These are phyloP conservation scores for Incumbomyces delicatus DNA, from an alignment of 2,329 filamentous ascomycete genomes.

Conservation along the genomic window DNA sequence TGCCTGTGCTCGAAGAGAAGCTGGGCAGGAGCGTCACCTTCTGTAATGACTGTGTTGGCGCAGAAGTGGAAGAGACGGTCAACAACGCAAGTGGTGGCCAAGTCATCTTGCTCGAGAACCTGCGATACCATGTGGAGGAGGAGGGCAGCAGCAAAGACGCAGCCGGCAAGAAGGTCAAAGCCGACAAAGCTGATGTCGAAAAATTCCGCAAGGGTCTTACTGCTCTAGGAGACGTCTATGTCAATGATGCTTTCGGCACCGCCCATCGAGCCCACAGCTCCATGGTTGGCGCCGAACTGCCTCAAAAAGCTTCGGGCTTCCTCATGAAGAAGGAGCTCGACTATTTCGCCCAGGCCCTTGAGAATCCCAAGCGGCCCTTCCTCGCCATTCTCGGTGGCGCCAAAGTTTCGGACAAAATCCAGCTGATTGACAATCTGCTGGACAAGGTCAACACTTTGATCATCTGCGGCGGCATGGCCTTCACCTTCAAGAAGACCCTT, in stretches of 20 bases:
- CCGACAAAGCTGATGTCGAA: constrained; percentile 83
- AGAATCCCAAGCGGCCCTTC: constrained; percentile 89
- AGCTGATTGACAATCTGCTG: constrained; percentile 97
- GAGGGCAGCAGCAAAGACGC: constrained; percentile 92
- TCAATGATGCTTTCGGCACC: constrained; percentile 98
- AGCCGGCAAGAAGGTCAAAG: constrained; percentile 95
- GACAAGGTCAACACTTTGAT: constrained; percentile 96
- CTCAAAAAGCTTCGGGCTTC: constrained; percentile 95
- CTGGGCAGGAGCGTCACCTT: constrained; percentile 77
- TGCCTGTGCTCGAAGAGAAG: constrained; percentile 83
- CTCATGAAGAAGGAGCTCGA: constrained; percentile 99
- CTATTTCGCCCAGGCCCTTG: constrained; percentile 96
- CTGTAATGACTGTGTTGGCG: constrained; percentile 80
- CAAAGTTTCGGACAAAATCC: constrained; percentile 99
- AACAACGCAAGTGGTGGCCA: constrained; percentile 71
- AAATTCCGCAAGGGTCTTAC: constrained; percentile 94
- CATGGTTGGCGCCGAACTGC: constrained; percentile 94
- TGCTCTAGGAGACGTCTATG: constrained; percentile 85
- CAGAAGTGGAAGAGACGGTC: constrained; percentile 81
- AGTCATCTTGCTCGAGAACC: constrained; percentile 88
- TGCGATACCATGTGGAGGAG: constrained; percentile 97
- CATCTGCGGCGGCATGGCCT: constrained; percentile 96
- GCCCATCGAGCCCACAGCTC: constrained; percentile 97
- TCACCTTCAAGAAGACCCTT: constrained; percentile 99
- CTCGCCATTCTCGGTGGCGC: constrained; percentile 95